Conservation (phyloP, 1,139 yeast genomes). For the Suhomyces kunorum region DNA sequence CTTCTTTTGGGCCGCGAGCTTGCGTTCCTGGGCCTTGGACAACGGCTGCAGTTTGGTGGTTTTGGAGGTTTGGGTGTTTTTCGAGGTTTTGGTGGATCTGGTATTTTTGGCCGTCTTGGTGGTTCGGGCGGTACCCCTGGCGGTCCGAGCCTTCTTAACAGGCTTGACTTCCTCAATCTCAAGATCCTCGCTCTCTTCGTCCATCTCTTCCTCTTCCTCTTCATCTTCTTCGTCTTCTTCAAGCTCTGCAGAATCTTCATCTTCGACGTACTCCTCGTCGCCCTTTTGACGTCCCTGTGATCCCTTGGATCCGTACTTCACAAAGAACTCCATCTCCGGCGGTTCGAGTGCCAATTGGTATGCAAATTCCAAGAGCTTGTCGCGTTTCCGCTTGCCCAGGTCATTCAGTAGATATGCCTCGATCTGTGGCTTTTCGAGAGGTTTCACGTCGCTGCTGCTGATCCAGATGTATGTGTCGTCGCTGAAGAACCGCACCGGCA, state of each 20-base stretch:
- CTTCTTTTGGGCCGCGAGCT: constrained; percentile 25
- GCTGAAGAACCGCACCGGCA: constrained; percentile 61
- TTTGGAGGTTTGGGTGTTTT: constrained; percentile 4
- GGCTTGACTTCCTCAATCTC: neutral
- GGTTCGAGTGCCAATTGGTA: constrained; percentile 44
- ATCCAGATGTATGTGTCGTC: constrained; percentile 72
- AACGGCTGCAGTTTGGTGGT: constrained; percentile 11
- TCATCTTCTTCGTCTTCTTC: constrained; percentile 20
- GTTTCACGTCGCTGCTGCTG: constrained; percentile 43
- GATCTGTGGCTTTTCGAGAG: constrained; percentile 29
- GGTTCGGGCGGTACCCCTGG: constrained; percentile 10
- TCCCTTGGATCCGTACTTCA: constrained; percentile 44
- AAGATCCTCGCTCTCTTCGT: neutral
- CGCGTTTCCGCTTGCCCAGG: constrained; percentile 34
- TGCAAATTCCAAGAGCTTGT: constrained; percentile 39
- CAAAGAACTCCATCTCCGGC: constrained; percentile 46
- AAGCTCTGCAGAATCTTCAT: too few species aligned
- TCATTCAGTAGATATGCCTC: constrained; percentile 26
- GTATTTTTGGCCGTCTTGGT: constrained; percentile 10
- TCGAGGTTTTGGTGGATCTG: constrained; percentile 6
- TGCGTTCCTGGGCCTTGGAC: constrained; percentile 16
- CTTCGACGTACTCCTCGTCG: constrained; percentile 19
- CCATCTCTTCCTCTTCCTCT: constrained; percentile 15
- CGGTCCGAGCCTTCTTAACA: constrained; percentile 7
- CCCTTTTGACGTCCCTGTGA: constrained; percentile 21